Base-by-base conservation (phyloP, 176 grass and related monocot genomes). In the Chloris gayana region DNA sequence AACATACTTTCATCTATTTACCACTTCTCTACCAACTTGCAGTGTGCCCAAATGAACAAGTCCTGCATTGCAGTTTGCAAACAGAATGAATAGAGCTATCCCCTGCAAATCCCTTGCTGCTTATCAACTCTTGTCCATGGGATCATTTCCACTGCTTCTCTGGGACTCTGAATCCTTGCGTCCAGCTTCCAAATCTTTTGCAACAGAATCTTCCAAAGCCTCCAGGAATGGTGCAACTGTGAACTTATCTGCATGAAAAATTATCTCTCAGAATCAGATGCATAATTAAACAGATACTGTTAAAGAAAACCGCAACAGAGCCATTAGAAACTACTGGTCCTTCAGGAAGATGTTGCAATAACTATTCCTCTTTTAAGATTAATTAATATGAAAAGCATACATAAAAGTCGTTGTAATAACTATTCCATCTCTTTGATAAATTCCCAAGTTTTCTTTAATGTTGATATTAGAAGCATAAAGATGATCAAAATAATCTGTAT, bases 201-300 rank as follows among this genome's bases (percentile, higher is more conserved):
- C 66, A 39, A 91, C 90, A 0, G 90, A 88, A 67, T 98, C 96
- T 73, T 95, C 92, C 35, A 98, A 86, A 82, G 92, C 92, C 90
- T 98, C 96, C 3, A 98, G 90, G 84, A 98, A 98, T 51, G 96
- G 95, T 0, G 70, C 85, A 60, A 98, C 92, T 4, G 96, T 98
- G 72, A 91, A 89, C 69, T 90, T 95, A 76, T 93, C 96, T 98
- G 92, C 33, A 57, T 79, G 4, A 64, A 68, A 84, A 17, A 66
- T 1, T 35, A 56, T 24, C 76, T 59, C 27, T 46, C 34, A 56
- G 78, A 67, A 46, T 38, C 13, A 22, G 33, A 64, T 29, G 44
- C 72, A 53, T 26, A 30, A 21, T 37, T 66, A 24, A 39, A 82
- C n/a, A n/a, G n/a, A 14, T 24, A 31, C 27, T 75, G 71, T 57